These are phyloP conservation scores for Tritrichomonas musculus DNA, from an alignment of 208 protist genomes.

Conservation along the genomic window DNA sequence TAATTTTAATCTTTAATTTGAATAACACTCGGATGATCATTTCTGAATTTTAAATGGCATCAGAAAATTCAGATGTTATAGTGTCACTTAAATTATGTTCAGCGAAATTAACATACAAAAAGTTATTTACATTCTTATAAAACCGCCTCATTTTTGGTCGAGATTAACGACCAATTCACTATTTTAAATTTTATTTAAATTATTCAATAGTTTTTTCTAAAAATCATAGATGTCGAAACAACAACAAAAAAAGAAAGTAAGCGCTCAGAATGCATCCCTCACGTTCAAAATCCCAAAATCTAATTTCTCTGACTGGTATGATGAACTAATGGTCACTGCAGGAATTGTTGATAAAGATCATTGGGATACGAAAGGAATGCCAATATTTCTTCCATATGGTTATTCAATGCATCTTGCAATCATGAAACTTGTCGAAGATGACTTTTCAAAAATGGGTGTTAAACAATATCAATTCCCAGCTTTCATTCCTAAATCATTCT, in stretches of 20 bases:
- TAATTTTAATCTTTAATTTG: no score
- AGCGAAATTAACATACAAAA: no score
- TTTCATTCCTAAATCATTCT: conserved; percentile 50
- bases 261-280: neutral
- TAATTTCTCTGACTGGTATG: conserved; percentile 42
- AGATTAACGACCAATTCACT: no score
- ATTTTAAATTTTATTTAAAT: no score
- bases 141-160: no score
- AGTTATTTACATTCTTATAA: no score
- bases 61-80: no score
- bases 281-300: conserved; percentile 39
- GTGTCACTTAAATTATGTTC: no score
- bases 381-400: conserved; percentile 48
- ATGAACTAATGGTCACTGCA: conserved; percentile 38
- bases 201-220: no score
- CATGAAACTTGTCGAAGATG: conserved; percentile 51
- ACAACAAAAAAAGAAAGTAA: neutral
- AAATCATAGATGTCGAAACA: neutral
- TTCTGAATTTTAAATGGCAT: no score
- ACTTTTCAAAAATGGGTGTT: conserved; percentile 40
- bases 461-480: conserved; percentile 47
- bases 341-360: conserved; percentile 53
- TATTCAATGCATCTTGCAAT: conserved; percentile 52
- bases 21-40: no score
- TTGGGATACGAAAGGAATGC: conserved; percentile 53